Base-by-base conservation (phyloP, 1,284 basidiomycete genomes). In the Pascua sp. region DNA sequence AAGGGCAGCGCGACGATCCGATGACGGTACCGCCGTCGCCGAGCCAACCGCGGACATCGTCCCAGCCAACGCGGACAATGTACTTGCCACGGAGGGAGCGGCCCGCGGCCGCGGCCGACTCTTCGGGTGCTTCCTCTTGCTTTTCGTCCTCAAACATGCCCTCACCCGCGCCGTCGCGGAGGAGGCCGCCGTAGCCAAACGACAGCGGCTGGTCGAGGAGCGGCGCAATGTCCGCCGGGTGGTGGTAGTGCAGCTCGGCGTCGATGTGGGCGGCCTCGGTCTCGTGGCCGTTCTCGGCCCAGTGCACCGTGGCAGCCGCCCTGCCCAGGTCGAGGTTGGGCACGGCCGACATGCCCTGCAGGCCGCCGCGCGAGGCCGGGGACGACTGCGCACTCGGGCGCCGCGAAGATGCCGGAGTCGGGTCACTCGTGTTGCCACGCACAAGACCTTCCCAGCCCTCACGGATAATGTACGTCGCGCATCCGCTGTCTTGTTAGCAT, bases 61-160 rank as follows among this genome's bases (percentile, higher is more conserved):
- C 96, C 90, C 95, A 98, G 5, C 95, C 96, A 4, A 97, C 94
- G 59, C 91, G 83, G 47, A 98, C 88, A 70, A 98, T 98, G 79
- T 98, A 94, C 49, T 89, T 82, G 1, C 93, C 93, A 69, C 89
- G 91, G 64, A 98, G 82, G 8, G 85, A 85, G 57, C 86, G 68
- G 4, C 71, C 75, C 43, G 56, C 54, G 41, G 68, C 81, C 5
- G 67, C 57, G 2, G 69, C 63, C 9, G 59, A 42, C 47, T 61
- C 61, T 43, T 72, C 72, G 11, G 72, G 63, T 49, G 68, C 67
- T 43, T 76, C 74, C 4, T 72, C 74, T 45, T 67, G 47, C 36
- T 42, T 41, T 24, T 49, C 47, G 39, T 72, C 69, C n/a, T 73
- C 68, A 9, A 68, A 18, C 51, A 77, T 77, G 39, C 76, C 78